Evolutionary conservation across 129 eudicot species (phyloP), one percentile per base, ranked within the genome.

Genomic region (Rutidosis leptorrhynchoides): DNA sequence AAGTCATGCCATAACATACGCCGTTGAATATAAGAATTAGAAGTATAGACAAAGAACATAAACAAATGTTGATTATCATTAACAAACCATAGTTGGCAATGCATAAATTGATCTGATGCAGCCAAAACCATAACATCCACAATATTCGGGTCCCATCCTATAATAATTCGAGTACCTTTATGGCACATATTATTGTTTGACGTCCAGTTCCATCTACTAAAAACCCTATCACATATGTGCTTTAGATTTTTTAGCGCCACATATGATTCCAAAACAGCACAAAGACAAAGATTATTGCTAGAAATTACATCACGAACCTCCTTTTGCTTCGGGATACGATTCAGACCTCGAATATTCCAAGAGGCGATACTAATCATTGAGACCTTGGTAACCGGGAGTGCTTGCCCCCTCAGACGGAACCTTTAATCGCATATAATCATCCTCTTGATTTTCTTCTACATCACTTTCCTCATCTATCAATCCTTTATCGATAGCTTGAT

Each of bases 371-470:
- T 54, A 54, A 10, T 5, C 59, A 54, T 54, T 3, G 3, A 0
- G 1, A 54, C 20, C 28, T 12, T 21, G 1, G 6, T 1, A 0
- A 21, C 59, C 12, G 59, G 59, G 59, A 20, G 59, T 54, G 59
- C 43, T 54, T 54, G 59, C 59, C 11, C 59, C 59, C 28, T 54
- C 59, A 54, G 59, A 33, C n/a, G n/a, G n/a, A n/a, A n/a, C n/a
- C n/a, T n/a, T n/a, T n/a, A n/a, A n/a, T n/a, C n/a, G n/a, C n/a
- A n/a, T n/a, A n/a, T n/a, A n/a, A n/a, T n/a, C n/a, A n/a, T n/a
- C n/a, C n/a, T n/a, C n/a, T n/a, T n/a, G n/a, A n/a, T n/a, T n/a
- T n/a, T n/a, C n/a, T n/a, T n/a, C n/a, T n/a, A n/a, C n/a, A n/a
- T n/a, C n/a, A n/a, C n/a, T n/a, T n/a, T n/a, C n/a, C n/a, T n/a